Conservation (phyloP, 805 yeast species). For the Monosporozyma solicola region DNA sequence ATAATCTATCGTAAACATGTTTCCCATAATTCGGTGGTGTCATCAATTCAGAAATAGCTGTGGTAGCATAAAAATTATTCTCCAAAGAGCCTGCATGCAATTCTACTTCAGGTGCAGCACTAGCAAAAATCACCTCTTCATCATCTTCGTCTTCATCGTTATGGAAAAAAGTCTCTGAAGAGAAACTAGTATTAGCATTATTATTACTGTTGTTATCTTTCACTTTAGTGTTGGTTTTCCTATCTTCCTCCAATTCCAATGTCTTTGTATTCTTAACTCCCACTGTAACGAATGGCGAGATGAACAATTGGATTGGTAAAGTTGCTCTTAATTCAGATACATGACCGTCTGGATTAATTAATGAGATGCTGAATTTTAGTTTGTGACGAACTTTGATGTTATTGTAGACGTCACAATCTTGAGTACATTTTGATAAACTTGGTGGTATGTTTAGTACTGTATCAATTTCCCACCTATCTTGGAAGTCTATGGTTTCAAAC, state of each 20-base stretch:
- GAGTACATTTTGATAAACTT: slow-evolving; percentile 66
- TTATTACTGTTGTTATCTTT: neutral
- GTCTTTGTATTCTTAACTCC: slow-evolving; percentile 19
- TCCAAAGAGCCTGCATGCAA: slow-evolving; percentile 5
- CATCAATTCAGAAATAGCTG: slow-evolving; percentile 34
- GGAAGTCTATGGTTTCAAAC: slow-evolving; percentile 14
- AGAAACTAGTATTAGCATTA: slow-evolving; percentile 9
- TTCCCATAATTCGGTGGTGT: slow-evolving; percentile 84
- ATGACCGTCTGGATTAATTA: slow-evolving; percentile 86
- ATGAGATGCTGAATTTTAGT: slow-evolving; percentile 67
- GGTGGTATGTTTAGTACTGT: slow-evolving; percentile 60
- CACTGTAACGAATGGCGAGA: slow-evolving; percentile 75
- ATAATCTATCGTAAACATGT: slow-evolving; percentile 73
- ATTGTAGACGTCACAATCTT: slow-evolving; percentile 67
- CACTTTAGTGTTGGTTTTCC: slow-evolving; percentile 1
- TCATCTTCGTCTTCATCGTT: slow-evolving; percentile 17
- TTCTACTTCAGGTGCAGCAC: slow-evolving; percentile 27
- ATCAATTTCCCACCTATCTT: slow-evolving; percentile 70
- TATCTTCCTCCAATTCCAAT: slow-evolving; percentile 5
- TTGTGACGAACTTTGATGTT: slow-evolving; percentile 83
- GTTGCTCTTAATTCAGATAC: slow-evolving; percentile 89
- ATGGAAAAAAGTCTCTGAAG: slow-evolving; percentile 3
- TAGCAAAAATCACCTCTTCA: slow-evolving; percentile 34
- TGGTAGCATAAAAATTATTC: slow-evolving; percentile 5
- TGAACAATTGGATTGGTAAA: slow-evolving; percentile 66